phyloP scores from a whole-genome alignment of 1,284 basidiomycete species.

The Ceratobasidium sp. region DNA sequence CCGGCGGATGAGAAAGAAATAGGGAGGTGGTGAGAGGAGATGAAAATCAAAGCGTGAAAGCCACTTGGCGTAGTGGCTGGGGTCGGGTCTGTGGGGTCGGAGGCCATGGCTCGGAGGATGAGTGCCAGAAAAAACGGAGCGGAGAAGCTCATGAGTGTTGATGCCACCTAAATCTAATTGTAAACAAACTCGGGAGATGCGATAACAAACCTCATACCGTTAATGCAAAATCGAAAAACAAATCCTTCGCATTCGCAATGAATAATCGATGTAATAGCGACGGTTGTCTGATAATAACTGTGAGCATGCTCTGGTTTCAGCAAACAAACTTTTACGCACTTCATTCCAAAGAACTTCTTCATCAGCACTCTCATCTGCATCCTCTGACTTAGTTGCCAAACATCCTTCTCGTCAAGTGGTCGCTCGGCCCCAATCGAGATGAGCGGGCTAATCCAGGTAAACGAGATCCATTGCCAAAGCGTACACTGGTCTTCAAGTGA shows the following conservation, averaged over 20 bases:
- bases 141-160: slow-evolving; percentile 32
- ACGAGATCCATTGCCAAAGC: slow-evolving; percentile 42
- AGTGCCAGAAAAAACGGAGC: slow-evolving; percentile 35
- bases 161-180: not conserved
- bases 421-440: slow-evolving; percentile 29
- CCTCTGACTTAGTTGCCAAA: slow-evolving; percentile 45
- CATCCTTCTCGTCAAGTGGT: slow-evolving; percentile 40
- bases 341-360: slow-evolving; percentile 32
- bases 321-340: not conserved
- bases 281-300: slow-evolving; percentile 13
- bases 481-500: slow-evolving; percentile 41
- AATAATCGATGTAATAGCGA: slow-evolving; percentile 36
- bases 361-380: slow-evolving; percentile 33
- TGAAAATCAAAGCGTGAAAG: not conserved
- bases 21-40: not conserved
- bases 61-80: not conserved
- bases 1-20: not conserved
- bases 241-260: slow-evolving; percentile 43
- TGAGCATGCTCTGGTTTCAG: too few species aligned
- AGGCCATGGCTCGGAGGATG: slow-evolving; percentile 17
- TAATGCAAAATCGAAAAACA: slow-evolving; percentile 29
- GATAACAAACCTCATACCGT: slow-evolving; percentile 5
- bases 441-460: slow-evolving; percentile 41
- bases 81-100: not conserved
- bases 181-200: not conserved